Evolutionary conservation across 129 eudicot species (phyloP).

Genomic region (Silybum marianum): DNA sequence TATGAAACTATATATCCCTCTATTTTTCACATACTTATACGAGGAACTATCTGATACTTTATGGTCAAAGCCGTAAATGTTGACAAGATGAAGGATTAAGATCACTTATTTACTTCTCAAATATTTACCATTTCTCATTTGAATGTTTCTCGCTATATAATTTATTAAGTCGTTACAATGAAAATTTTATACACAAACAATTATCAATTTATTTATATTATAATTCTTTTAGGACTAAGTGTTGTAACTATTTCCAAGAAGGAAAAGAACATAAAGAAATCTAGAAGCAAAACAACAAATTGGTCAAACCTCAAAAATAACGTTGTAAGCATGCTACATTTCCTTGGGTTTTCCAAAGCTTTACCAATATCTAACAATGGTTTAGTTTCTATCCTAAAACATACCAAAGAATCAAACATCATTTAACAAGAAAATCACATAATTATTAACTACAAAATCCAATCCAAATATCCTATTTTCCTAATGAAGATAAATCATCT

Average conservation of each 20-base stretch:
- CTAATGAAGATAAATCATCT: neutral
- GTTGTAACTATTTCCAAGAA: neutral
- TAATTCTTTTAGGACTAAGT: neutral
- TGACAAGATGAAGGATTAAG: no score
- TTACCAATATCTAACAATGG: neutral
- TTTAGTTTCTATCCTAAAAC: constrained; percentile 21
- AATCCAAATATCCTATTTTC: constrained; percentile 11
- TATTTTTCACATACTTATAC: no score
- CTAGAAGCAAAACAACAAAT: neutral
- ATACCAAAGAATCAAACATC: constrained; percentile 17
- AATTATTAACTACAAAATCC: constrained; percentile 23
- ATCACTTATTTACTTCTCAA: no score
- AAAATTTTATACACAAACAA: neutral
- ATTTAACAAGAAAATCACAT: constrained; percentile 27
- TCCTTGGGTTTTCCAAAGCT: constrained; percentile 20
- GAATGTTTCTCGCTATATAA: no score
- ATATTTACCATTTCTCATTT: no score
- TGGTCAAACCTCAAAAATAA: constrained; percentile 33
- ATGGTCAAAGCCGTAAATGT: no score
- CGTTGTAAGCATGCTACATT: neutral
- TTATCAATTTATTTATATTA: neutral
- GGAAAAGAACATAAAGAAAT: neutral
- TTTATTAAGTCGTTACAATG: neutral
- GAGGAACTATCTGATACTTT: no score
- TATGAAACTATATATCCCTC: no score